phyloP scores from a whole-genome alignment of 345 rosid genomes.

The Punica granatum region DNA sequence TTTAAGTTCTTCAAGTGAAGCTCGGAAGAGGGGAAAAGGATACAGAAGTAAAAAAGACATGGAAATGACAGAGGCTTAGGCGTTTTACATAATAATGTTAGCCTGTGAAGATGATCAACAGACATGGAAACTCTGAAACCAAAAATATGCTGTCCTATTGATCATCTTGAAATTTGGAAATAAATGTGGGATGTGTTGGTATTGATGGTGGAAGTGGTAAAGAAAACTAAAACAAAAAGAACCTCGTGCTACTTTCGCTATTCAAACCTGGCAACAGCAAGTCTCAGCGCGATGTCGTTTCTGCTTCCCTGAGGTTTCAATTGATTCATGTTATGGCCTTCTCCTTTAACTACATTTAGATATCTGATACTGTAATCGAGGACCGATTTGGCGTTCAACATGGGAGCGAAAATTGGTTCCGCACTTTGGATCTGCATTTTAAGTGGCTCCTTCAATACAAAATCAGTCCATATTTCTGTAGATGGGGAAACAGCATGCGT shows the following conservation, averaged over 20 bases:
- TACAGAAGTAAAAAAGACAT: background rate
- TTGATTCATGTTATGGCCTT: background rate
- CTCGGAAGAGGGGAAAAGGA: background rate
- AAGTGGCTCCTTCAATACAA: constrained; percentile 92
- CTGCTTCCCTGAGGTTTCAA: background rate
- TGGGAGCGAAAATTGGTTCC: constrained; percentile 82
- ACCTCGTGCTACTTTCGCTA: background rate
- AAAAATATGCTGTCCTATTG: background rate
- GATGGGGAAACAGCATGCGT: constrained; percentile 94
- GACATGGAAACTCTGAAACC: background rate
- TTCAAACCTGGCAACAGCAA: background rate
- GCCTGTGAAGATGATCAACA: background rate
- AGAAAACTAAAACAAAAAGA: background rate
- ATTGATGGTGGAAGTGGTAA: background rate
- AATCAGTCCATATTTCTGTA: constrained; percentile 92
- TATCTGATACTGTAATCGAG: constrained; percentile 95
- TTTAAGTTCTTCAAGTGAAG: background rate
- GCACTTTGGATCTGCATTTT: constrained; percentile 70
- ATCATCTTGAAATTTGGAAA: background rate
- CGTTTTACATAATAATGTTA: background rate
- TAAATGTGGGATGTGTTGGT: background rate
- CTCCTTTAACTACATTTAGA: constrained; percentile 35
- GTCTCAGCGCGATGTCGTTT: background rate
- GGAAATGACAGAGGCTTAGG: background rate
- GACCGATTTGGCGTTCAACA: constrained; percentile 87